Evolutionary conservation across 139 green algal genomes (phyloP).

Genomic region (Yamagishiella unicocca): DNA sequence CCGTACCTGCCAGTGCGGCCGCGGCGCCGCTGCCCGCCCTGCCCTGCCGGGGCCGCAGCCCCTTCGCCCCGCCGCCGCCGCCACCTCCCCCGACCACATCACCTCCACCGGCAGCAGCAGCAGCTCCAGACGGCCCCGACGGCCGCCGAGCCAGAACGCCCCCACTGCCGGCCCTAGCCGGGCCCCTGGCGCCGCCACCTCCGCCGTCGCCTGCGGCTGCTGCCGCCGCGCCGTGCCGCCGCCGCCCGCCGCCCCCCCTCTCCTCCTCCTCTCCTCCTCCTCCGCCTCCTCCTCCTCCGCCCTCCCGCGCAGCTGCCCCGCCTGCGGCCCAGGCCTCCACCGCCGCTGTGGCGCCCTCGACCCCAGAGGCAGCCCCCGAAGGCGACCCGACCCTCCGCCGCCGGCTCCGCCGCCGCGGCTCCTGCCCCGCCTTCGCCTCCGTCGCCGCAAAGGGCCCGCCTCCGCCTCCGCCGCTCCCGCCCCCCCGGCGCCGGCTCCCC

Average conservation of each 20-base stretch:
- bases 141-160: too few species aligned
- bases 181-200: neutral
- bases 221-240: too few species aligned
- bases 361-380: too few species aligned
- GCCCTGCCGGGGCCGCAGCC: neutral
- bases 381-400: neutral
- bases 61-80: too few species aligned
- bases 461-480: neutral
- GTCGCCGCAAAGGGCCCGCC: neutral
- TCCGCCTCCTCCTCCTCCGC: too few species aligned
- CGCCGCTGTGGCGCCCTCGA: neutral
- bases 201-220: neutral
- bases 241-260: too few species aligned
- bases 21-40: neutral
- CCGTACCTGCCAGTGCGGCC: neutral
- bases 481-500: neutral
- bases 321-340: neutral
- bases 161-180: too few species aligned
- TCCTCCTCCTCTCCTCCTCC: too few species aligned
- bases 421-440: neutral
- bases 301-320: neutral
- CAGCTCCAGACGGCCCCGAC: neutral
- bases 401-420: conserved; percentile 1
- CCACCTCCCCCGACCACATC: too few species aligned
- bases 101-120: neutral